Evolutionary conservation across 1,284 basidiomycete genomes (phyloP), one percentile per base, ranked within the genome.

Genomic region (Nidula niveotomentosa): DNA sequence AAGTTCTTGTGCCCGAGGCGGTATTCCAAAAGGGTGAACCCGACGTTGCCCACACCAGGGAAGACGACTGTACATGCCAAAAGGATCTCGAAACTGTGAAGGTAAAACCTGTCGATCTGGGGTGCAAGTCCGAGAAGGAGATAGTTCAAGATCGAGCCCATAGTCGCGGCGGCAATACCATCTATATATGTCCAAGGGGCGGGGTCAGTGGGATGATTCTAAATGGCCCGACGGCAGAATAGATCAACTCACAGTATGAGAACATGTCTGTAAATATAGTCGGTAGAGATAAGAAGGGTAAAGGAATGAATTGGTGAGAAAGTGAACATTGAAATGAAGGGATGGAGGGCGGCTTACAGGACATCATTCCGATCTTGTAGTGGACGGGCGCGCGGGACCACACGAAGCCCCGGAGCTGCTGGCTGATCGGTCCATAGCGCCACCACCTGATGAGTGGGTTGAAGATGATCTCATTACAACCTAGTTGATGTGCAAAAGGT

Each of bases 291-390:
- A 17, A 53, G 53, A 46, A 58, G 34, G 46, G 37, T 39, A 15
- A n/a, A 39, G 30, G 52, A 34, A 45, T 47, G 45, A 23, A 47
- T 18, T 36, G 49, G 36, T 47, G 30, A n/a, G 33, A 51, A 46
- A 48, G 35, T 57, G 34, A 34, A 33, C 8, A n/a, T 8, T 45
- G 34, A 43, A 55, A 37, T 13, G 39, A 41, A 47, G 6, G 48
- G 53, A 39, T 45, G 17, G 3, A 46, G 30, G 18, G 9, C 10
- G 15, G 85, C 88, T 71, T 76, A 91, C 83, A 88, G 30, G 85
- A 78, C 78, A 88, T 76, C 86, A 89, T 88, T 48, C 80, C 82
- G 62, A 93, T 80, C 76, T 94, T 94, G 77, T 93, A 93, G 69
- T 93, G 90, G 0, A 90, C 72, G 0, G 91, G 91, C 13, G 88